These are phyloP conservation scores for Nitzschia sp. DNA, from an alignment of 108 stramenopile species.

Conservation along the genomic window DNA sequence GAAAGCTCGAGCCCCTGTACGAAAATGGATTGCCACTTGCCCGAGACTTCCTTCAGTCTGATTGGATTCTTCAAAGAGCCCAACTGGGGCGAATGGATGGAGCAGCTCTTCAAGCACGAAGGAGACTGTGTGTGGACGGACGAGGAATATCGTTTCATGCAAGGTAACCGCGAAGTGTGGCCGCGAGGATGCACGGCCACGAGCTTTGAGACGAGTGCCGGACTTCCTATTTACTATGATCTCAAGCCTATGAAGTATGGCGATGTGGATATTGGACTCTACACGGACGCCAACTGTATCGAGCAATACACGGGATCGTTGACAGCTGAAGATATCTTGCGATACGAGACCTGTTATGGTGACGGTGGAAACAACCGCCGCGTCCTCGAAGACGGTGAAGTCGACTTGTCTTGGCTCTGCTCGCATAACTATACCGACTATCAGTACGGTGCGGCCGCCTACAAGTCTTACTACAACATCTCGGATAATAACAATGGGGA, in stretches of 20 bases:
- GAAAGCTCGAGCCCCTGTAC: constrained; percentile 42
- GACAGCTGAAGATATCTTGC: constrained; percentile 40
- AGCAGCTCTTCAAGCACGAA: constrained; percentile 77
- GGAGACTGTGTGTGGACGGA: constrained; percentile 62
- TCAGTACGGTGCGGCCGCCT: too few relatives aligned
- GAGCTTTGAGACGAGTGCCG: background rate
- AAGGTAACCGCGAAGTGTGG: constrained; percentile 34
- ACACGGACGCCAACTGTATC: constrained; percentile 51
- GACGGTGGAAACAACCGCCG: constrained; percentile 18
- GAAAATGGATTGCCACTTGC: constrained; percentile 75
- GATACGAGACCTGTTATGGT: constrained; percentile 35
- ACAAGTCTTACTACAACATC: background rate
- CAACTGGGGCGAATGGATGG: constrained; percentile 61
- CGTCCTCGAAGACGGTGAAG: background rate
- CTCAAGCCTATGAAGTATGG: constrained; percentile 53
- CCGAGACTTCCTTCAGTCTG: constrained; percentile 43
- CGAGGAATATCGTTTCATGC: constrained; percentile 49
- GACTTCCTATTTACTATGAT: constrained; percentile 55
- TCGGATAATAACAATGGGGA: background rate
- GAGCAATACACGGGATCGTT: constrained; percentile 34
- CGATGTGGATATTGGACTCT: constrained; percentile 43
- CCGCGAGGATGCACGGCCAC: constrained; percentile 39
- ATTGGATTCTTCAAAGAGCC: constrained; percentile 69
- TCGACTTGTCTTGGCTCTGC: too few relatives aligned
- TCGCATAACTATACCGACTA: too few relatives aligned